Evolutionary conservation across 768 basidiomycete species (phyloP), one percentile per base, ranked within the genome.

Genomic region (Dendrothele bispora): DNA sequence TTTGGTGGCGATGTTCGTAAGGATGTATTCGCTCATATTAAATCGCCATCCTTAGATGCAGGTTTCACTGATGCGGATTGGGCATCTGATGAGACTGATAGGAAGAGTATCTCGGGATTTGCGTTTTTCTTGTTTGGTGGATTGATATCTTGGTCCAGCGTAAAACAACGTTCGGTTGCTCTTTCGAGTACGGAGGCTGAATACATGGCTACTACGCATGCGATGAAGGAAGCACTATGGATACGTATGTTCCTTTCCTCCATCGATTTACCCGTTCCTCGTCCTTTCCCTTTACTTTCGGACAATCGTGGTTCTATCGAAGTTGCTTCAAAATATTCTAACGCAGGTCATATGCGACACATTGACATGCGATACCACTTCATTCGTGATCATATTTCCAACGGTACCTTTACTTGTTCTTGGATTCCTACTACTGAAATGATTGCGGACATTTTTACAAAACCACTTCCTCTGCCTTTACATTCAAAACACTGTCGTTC

Each of bases 401-500:
- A 58, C 1, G 44, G 53, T 4, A 47, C 55, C 15, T 36, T 65
- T 14, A 27, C 37, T 2, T 38, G 64, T 14, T 22, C 50, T 10
- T 61, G 60, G 43, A 52, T 64, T 22, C 62, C 67, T 0, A 61
- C 62, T 7, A 43, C 24, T 1, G 55, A 70, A 1, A 68, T 69
- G 48, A 36, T 61, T 14, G 70, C 73, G 1, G 69, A 75, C 51
- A 50, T 70, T 4, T 52, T 77, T n/a, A 77, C 70, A 0, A 77
- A 75, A 51, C 49, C 59, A 1, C 55, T 73, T 1, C 35, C 54
- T 6, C 17, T 25, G n/a, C 20, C 21, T 10, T 26, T 25, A 7
- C 39, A 41, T 26, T 41, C 21, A 18, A 41, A 41, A 26, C 39
- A 41, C 25, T n/a, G n/a, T n/a, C n/a, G n/a, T n/a, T n/a, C n/a